Base-by-base conservation (phyloP, 306 rosid genomes). In the Arachis stenosperma region DNA sequence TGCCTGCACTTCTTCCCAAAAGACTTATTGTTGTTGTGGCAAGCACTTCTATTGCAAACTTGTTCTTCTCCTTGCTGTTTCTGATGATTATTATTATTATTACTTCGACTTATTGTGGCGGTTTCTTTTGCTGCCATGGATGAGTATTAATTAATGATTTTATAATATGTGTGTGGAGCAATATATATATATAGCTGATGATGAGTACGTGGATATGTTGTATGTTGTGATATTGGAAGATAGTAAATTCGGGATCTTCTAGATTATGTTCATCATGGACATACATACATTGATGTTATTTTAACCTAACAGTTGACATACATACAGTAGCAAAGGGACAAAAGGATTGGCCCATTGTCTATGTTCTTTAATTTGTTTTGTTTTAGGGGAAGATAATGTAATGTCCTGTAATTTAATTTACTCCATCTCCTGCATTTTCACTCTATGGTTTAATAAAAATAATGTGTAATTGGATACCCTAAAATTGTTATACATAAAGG, bases 1-100 rank as follows among this genome's bases (percentile, higher is more conserved):
- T 81, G 93, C 58, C 83, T 81, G 66, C 93, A 86, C 79, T 88
- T 90, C 62, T 86, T 73, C n/a, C 88, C 88, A 72, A 90, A 90
- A 1, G 92, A 82, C 81, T 80, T 83, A 33, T 33, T 33, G 4
- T 33, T 33, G 37, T 33, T 33, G 37, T 33, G 3, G 78, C 90
- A 78, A 1, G 88, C 87, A 37, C 83, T 86, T 30, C 83, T 33
- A 33, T 33, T 86, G 69, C 91, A 89, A 27, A 42, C 59, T 43
- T 22, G 27, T 22, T 82, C 74, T 1, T 81, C 74, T 5, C 68
- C 62, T 36, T 82, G 74, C 12, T 53, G 73, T 2, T 69, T 60
- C 8, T 75, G 70, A 17, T 71, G 65, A 12, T n/a, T 59, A 22
- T 22, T 22, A 22, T 17, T 17, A 37, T 33, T 33, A 42, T 42